These are phyloP conservation scores for Nowakowskiella sp. DNA, from an alignment of 192 early-diverging fungal species.

Conservation along the genomic window DNA sequence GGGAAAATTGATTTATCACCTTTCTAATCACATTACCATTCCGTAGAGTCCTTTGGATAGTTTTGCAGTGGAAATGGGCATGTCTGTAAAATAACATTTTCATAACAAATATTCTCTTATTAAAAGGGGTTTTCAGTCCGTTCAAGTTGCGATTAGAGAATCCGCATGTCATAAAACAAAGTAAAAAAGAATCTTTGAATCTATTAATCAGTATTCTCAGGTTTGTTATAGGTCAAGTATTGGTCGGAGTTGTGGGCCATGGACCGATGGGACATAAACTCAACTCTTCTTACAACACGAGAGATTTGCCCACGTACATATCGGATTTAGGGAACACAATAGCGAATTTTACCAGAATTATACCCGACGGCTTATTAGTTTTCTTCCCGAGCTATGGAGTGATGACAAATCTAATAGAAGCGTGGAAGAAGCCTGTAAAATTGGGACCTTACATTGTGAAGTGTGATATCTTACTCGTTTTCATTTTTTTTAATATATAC, in stretches of 20 bases:
- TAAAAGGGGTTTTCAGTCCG: constrained; percentile 18
- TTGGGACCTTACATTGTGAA: neutral
- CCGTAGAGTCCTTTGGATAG: constrained; percentile 43
- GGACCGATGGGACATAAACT: constrained; percentile 33
- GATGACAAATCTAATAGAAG: constrained; percentile 30
- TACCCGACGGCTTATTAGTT: constrained; percentile 46
- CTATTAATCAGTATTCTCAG: too few relatives aligned
- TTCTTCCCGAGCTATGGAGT: constrained; percentile 44
- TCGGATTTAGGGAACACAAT: constrained; percentile 40
- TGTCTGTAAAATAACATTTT: constrained; percentile 18
- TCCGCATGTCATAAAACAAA: constrained; percentile 56
- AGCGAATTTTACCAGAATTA: constrained; percentile 25
- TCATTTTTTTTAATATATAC: too few relatives aligned
- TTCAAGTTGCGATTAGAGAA: constrained; percentile 41
- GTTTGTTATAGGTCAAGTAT: constrained; percentile 54
- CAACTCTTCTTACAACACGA: constrained; percentile 37
- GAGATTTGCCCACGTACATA: constrained; percentile 28
- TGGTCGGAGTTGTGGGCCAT: constrained; percentile 42
- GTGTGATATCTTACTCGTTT: too few relatives aligned
- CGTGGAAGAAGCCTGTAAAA: constrained; percentile 23
- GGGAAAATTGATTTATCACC: neutral
- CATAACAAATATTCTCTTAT: constrained; percentile 8
- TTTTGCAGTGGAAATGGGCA: constrained; percentile 48
- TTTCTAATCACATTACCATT: neutral
- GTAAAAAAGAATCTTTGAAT: too few relatives aligned